Percentiles rank a stretch among this genome's conserved stretches.
Conservation (phyloP, 768 basidiomycete species). For the Lyophyllum semitale region DNA sequence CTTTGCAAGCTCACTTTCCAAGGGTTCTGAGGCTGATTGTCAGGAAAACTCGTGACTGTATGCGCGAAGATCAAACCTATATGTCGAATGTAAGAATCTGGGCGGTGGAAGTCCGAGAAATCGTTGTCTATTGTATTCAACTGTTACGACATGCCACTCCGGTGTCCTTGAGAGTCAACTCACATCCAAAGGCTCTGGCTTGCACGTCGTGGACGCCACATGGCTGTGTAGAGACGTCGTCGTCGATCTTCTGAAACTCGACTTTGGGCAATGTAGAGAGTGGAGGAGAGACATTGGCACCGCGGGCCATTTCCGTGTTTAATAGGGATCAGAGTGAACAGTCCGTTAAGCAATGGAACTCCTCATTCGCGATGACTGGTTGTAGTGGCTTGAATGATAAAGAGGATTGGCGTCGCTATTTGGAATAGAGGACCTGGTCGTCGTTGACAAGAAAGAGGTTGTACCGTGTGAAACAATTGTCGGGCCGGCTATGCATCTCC, state of each 20-base stretch:
- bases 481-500: no score
- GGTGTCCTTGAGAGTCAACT: slow-evolving; percentile 26
- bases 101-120: slow-evolving; percentile 69
- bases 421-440: no score
- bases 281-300: slow-evolving; percentile 15
- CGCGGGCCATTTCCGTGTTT: slow-evolving; percentile 17
- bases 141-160: neutral
- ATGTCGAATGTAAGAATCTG: slow-evolving; percentile 88
- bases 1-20: slow-evolving; percentile 87
- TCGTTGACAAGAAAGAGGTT: no score
- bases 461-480: no score
- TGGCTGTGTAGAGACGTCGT: slow-evolving; percentile 60
- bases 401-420: no score
- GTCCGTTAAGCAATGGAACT: neutral
- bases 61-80: slow-evolving; percentile 58
- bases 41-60: slow-evolving; percentile 7
- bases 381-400: no score
- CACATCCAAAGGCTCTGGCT: slow-evolving; percentile 75
- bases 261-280: slow-evolving; percentile 56
- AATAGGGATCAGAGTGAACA: neutral
- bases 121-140: slow-evolving; percentile 44
- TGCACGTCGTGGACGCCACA: slow-evolving; percentile 65
- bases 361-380: neutral
- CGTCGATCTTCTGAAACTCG: slow-evolving; percentile 66
- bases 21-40: slow-evolving; percentile 63